Evolutionary conservation across 257 asterid species (phyloP).

Genomic region (Fraxinus cuspidata): DNA sequence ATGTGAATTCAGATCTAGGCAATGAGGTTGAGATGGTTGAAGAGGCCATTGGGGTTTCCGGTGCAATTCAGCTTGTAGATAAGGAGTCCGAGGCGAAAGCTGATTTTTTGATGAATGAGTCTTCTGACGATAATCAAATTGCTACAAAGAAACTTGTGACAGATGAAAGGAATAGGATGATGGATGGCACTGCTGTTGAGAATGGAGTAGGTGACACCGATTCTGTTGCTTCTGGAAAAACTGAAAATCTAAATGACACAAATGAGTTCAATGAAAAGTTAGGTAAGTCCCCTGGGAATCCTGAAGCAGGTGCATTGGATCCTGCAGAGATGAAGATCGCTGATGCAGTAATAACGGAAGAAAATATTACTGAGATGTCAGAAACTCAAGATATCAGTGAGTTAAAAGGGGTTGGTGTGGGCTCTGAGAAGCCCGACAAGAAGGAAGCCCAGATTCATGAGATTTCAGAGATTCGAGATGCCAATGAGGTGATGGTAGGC

Average conservation of each 20-base stretch:
- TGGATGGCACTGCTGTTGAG: constrained; percentile 35
- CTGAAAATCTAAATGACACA: constrained; percentile 27
- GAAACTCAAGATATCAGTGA: constrained; percentile 40
- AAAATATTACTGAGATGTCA: constrained; percentile 25
- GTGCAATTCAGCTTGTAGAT: constrained; percentile 24
- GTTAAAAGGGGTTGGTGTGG: constrained; percentile 31
- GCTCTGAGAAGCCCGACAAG: constrained; percentile 33
- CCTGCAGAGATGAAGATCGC: constrained; percentile 31
- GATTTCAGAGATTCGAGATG: constrained; percentile 27
- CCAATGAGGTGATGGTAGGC: constrained; percentile 24
- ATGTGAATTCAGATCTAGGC: constrained; percentile 29
- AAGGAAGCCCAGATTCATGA: constrained; percentile 13
- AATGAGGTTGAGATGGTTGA: constrained; percentile 40
- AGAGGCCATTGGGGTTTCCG: constrained; percentile 41
- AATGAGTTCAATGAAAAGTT: constrained; percentile 34
- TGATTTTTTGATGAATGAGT: constrained; percentile 25
- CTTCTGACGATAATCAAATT: constrained; percentile 27
- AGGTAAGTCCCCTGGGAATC: constrained; percentile 30
- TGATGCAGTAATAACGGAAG: constrained; percentile 35
- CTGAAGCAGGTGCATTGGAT: constrained; percentile 35
- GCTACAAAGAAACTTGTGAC: constrained; percentile 21
- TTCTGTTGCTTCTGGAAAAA: constrained; percentile 30
- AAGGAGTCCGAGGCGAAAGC: constrained; percentile 30
- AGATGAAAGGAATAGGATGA: constrained; percentile 31
- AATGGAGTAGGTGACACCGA: constrained; percentile 30